Percentiles rank a stretch among this genome's conserved stretches.
Evolutionary conservation across 73 alveolate species (phyloP).

Genomic region (Stentor roeselii): DNA sequence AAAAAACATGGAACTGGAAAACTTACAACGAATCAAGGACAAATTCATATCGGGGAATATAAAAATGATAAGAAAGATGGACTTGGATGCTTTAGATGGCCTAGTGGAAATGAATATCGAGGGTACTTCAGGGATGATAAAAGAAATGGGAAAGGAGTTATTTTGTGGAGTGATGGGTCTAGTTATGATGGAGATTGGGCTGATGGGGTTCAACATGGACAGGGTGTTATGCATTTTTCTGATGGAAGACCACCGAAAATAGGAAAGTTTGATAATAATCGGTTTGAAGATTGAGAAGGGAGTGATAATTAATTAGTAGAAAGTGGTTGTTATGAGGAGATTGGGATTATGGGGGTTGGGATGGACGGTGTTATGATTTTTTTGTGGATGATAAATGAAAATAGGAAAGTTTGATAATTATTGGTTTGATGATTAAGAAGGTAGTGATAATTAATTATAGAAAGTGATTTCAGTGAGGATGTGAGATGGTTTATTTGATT

Average conservation of each 20-base stretch:
- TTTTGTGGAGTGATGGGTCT: slow-evolving; percentile 46
- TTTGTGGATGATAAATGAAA: background rate
- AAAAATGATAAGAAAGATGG: slow-evolving; percentile 40
- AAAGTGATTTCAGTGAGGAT: background rate
- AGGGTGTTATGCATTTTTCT: slow-evolving; percentile 38
- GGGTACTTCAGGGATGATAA: slow-evolving; percentile 42
- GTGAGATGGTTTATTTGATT: too few species aligned
- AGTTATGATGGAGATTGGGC: slow-evolving; percentile 46
- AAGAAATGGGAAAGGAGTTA: slow-evolving; percentile 43
- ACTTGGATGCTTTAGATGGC: slow-evolving; percentile 33
- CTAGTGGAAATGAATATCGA: slow-evolving; percentile 31
- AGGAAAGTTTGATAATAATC: background rate
- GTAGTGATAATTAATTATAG: background rate
- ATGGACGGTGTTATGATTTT: background rate
- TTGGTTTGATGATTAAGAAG: background rate
- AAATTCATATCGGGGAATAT: slow-evolving; percentile 39
- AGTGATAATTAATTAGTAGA: background rate
- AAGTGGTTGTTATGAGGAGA: background rate
- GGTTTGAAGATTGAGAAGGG: background rate
- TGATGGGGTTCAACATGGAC: slow-evolving; percentile 42
- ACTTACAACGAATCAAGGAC: slow-evolving; percentile 29
- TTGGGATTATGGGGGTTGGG: background rate
- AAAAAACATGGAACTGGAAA: slow-evolving; percentile 51
- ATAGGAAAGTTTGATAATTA: background rate
- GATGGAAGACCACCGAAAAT: slow-evolving; percentile 43